These are phyloP conservation scores for Arachis stenosperma DNA, from an alignment of 306 rosid species.

Conservation along the genomic window DNA sequence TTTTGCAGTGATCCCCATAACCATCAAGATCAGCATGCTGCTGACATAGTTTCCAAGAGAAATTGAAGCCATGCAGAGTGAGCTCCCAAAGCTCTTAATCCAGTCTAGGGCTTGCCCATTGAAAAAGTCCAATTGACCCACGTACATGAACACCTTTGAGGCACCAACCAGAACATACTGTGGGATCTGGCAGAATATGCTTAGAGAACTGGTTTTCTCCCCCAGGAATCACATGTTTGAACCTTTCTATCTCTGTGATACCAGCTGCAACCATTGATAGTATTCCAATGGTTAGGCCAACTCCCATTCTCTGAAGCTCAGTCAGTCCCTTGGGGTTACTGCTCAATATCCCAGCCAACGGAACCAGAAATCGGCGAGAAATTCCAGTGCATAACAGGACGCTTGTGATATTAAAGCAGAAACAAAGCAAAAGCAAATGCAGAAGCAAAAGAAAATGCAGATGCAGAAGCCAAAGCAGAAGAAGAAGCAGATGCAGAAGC, in stretches of 20 bases:
- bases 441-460: no score
- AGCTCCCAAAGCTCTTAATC: constrained; percentile 63
- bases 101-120: constrained; percentile 65
- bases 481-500: no score
- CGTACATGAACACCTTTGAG: constrained; percentile 66
- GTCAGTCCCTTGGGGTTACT: constrained; percentile 52
- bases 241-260: constrained; percentile 47
- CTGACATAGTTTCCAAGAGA: constrained; percentile 66
- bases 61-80: constrained; percentile 71
- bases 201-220: constrained; percentile 45
- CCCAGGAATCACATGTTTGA: constrained; percentile 36
- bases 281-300: constrained; percentile 59
- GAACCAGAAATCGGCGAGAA: constrained; percentile 51
- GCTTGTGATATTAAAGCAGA: constrained; percentile 49
- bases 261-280: constrained; percentile 61
- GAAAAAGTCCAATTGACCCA: constrained; percentile 61
- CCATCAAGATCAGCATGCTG: constrained; percentile 50
- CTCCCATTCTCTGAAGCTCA: constrained; percentile 68
- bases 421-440: no score
- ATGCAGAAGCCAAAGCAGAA: no score
- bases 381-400: constrained; percentile 53
- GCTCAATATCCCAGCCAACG: constrained; percentile 43
- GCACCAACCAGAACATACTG: constrained; percentile 65
- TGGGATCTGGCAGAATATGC: constrained; percentile 55
- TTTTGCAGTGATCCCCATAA: constrained; percentile 50